These are phyloP conservation scores for Chalciporus sphaerocephalus DNA, from an alignment of 768 basidiomycete genomes.

Conservation along the genomic window DNA sequence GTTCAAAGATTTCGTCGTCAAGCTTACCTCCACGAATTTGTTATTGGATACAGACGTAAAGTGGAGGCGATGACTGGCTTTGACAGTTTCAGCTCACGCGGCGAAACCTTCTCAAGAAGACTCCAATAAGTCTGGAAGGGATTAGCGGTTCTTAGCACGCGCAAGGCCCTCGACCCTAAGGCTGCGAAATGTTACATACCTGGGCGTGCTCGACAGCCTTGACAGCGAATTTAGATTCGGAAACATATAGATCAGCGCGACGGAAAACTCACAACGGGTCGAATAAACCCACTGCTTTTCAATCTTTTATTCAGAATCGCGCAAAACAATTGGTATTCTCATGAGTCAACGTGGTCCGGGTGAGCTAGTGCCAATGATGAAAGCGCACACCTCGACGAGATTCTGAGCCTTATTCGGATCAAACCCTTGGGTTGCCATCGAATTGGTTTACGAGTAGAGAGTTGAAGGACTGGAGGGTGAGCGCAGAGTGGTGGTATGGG, in stretches of 20 bases:
- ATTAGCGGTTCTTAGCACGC: constrained; percentile 8
- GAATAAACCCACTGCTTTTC: constrained; percentile 80
- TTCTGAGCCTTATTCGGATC: constrained; percentile 93
- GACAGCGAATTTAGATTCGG: constrained; percentile 43
- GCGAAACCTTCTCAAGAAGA: constrained; percentile 75
- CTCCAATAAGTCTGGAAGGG: constrained; percentile 85
- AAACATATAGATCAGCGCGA: constrained; percentile 10
- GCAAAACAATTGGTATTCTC: constrained; percentile 5
- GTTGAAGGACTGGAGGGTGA: neutral
- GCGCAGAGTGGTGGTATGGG: neutral
- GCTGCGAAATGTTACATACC: constrained; percentile 47
- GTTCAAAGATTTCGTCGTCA: constrained; percentile 88
- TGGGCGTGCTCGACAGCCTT: constrained; percentile 96
- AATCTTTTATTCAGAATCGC: constrained; percentile 51
- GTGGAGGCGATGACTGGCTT: constrained; percentile 46
- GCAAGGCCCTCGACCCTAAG: constrained; percentile 1
- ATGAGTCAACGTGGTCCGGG: constrained; percentile 20
- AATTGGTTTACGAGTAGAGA: constrained; percentile 21
- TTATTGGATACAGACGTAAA: constrained; percentile 10
- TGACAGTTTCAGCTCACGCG: constrained; percentile 74
- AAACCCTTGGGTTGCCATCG: constrained; percentile 54
- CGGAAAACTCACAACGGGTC: neutral
- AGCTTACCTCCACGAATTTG: constrained; percentile 41
- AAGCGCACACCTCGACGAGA: constrained; percentile 65
- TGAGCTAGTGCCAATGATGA: constrained; percentile 5